Evolutionary conservation across 805 yeast species (phyloP), one percentile per base, ranked within the genome.

Genomic region (Saturnispora bothae): DNA sequence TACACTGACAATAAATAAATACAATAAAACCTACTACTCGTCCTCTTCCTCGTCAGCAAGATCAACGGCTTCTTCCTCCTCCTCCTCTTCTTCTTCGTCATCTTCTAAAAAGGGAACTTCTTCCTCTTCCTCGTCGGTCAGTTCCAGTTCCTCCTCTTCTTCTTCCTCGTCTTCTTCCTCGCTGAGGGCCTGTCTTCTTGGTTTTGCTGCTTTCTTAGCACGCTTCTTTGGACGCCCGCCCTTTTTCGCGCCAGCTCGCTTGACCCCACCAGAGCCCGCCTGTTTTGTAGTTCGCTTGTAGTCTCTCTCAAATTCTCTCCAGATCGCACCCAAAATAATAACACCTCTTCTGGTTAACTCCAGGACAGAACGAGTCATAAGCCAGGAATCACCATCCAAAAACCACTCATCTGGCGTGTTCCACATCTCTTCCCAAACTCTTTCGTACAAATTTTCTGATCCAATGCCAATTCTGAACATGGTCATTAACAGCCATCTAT

Each of bases 331-430:
- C 38, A 92, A 63, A 48, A 92, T 64, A 2, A 95, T 82, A 38
- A 73, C 71, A 48, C 94, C 80, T 48, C 98, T 69, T 60, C 97
- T 71, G 5, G 80, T 69, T 28, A 92, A 62, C 58, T 92, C 98
- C 3, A 73, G 64, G 0, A 84, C 68, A 4, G 82, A 76, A 49
- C 96, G 69, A 39, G 86, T 77, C 47, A 83, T 81, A 52, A 92
- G 71, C 61, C 83, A 86, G 66, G 83, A 86, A 58, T 92, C 95
- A 9, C 35, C 17, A 13, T 39, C 47, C 5, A 44, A 15, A 16
- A 33, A 28, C 15, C 33, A 37, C 12, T 27, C 40, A 37, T 37
- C 40, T 3, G 35, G 20, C 2, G 31, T 37, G 9, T 37, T 37
- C 40, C 40, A 37, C 40, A 89, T 77, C 21, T 80, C 78, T 43